Evolutionary conservation across 2,329 filamentous ascomycete species (phyloP).

Genomic region (Chlorencoelia australis): DNA sequence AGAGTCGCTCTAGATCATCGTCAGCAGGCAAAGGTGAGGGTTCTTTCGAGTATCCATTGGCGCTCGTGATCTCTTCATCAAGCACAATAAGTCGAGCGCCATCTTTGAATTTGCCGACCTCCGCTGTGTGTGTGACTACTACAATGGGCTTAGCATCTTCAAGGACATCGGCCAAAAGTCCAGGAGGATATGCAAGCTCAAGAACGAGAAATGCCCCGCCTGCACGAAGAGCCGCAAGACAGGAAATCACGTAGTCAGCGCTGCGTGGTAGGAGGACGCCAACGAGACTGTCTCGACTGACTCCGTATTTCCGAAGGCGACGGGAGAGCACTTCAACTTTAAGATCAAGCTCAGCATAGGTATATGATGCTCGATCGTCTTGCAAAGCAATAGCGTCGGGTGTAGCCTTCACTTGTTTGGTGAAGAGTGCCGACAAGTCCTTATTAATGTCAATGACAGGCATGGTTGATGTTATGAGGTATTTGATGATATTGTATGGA

Average conservation of each 20-base stretch:
- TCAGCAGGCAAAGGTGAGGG: slow-evolving; percentile 45
- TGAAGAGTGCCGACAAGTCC: slow-evolving; percentile 64
- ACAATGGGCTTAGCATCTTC: slow-evolving; percentile 64
- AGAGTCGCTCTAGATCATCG: slow-evolving; percentile 61
- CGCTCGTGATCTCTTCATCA: slow-evolving; percentile 35
- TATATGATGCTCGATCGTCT: slow-evolving; percentile 56
- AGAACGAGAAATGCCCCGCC: slow-evolving; percentile 74
- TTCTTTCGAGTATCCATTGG: slow-evolving; percentile 30
- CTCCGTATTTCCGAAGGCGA: slow-evolving; percentile 55
- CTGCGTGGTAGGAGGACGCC: slow-evolving; percentile 67
- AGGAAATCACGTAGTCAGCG: slow-evolving; percentile 70
- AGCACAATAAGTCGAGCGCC: slow-evolving; percentile 54
- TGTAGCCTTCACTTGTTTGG: slow-evolving; percentile 55
- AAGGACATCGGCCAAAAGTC: slow-evolving; percentile 64
- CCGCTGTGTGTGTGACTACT: slow-evolving; percentile 56
- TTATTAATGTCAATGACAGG: slow-evolving; percentile 59
- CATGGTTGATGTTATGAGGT: too few species aligned
- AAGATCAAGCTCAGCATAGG: slow-evolving; percentile 61
- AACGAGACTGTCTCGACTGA: slow-evolving; percentile 63
- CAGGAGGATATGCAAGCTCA: slow-evolving; percentile 68
- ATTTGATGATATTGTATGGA: too few species aligned
- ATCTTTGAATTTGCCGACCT: slow-evolving; percentile 55
- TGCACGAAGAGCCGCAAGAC: slow-evolving; percentile 65
- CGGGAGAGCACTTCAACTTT: slow-evolving; percentile 55
- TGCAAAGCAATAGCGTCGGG: slow-evolving; percentile 63